Conservation (phyloP, 805 yeast species). For the Metschnikowia kunwiensis region DNA sequence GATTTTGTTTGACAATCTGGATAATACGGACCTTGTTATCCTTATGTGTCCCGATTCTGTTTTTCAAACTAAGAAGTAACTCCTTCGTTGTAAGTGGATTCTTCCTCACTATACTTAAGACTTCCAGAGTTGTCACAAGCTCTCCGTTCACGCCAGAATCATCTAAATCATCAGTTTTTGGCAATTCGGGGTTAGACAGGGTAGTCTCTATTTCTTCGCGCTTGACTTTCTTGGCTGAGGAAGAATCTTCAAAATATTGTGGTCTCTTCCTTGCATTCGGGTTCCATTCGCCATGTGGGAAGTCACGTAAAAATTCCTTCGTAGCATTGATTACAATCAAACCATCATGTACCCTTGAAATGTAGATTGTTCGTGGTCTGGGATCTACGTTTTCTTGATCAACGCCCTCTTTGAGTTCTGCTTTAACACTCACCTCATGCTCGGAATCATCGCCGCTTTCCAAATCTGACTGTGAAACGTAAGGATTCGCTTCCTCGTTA, state of each 20-base stretch:
- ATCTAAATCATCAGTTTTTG: slow-evolving; percentile 27
- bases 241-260: slow-evolving; percentile 19
- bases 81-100: slow-evolving; percentile 62
- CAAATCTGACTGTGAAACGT: slow-evolving; percentile 53
- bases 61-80: slow-evolving; percentile 57
- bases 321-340: slow-evolving; percentile 63
- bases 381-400: slow-evolving; percentile 5
- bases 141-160: slow-evolving; percentile 37
- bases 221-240: slow-evolving; percentile 41
- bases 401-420: slow-evolving; percentile 29
- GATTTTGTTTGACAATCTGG: slow-evolving; percentile 52
- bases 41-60: slow-evolving; percentile 59
- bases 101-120: slow-evolving; percentile 56
- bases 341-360: slow-evolving; percentile 34
- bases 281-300: slow-evolving; percentile 85
- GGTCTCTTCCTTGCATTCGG: slow-evolving; percentile 50
- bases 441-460: slow-evolving; percentile 61
- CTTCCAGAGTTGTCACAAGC: slow-evolving; percentile 69
- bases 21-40: slow-evolving; percentile 63
- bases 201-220: slow-evolving; percentile 24
- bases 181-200: slow-evolving; percentile 13
- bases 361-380: slow-evolving; percentile 18
- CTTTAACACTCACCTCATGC: slow-evolving; percentile 29
- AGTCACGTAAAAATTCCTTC: slow-evolving; percentile 53
- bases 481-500: slow-evolving; percentile 79